Evolutionary conservation across 192 early-diverging fungal species (phyloP), one percentile per base, ranked within the genome.

Genomic region (Backusella westeae): DNA sequence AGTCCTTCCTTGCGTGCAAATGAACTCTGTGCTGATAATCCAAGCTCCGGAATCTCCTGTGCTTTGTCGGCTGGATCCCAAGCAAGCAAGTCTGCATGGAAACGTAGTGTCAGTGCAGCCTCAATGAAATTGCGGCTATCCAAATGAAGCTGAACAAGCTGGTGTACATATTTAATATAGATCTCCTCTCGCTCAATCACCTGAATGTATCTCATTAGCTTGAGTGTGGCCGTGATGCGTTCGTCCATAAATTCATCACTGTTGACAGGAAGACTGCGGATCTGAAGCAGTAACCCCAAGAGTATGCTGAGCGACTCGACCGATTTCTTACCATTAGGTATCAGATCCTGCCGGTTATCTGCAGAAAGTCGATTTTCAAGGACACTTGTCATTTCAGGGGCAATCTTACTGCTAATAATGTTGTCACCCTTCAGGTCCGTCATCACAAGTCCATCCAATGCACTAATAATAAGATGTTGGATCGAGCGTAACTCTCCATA

Each of bases 131-230:
- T 91, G 35, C 83, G 77, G 23, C 78, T 71, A 34, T 82, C 75
- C 14, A 89, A 23, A 74, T 93, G 92, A 66, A 91, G 82, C 3
- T 89, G 79, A 19, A 87, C 80, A 26, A 94, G 71, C 46, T 85
- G 80, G 65, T 93, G 89, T 8, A 91, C 90, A 74, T 93, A 92
- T 80, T 91, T 89, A 10, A 92, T 79, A 70, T 92, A 92, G 9
- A 92, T 83, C 34, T 85, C 84, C 34, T 84, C 84, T 21, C 90
- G 86, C 26, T 89, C 87, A 26, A 85, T 88, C 32, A 84, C 80
- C 34, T 87, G 83, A 21, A 94, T 85, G 59, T 92, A 93, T 36
- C 87, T 74, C 75, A 93, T 87, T 69, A 94, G 75, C 69, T 89
- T 90, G 15, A 93, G 69, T 0, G 88, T 86, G 23, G 84, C 84